Evolutionary conservation across 169 alveolate species (phyloP), one percentile per base, ranked within the genome.

Genomic region (Eimeria falciformis): DNA sequence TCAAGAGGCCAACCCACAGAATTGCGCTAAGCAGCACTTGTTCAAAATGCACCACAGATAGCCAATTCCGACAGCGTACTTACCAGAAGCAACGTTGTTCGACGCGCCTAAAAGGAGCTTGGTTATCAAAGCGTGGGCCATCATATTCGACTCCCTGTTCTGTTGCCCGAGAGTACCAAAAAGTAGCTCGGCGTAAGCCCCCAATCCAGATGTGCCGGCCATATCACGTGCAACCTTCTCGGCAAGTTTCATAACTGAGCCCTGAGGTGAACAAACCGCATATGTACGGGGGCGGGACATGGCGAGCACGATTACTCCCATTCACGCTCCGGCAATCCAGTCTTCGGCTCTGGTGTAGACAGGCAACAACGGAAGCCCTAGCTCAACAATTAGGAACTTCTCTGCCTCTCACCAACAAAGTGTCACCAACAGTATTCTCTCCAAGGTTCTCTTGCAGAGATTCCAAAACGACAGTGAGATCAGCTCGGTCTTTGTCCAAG

Each of bases 331-430:
- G 3, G 2, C 25, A 66, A 25, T 21, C 43, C 12, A 45, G 12
- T 25, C 25, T 53, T 53, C 65, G 25, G 17, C n/a, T 53, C 65
- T 3, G 65, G 25, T 53, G 65, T 53, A 17, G 65, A 17, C 0
- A 21, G n/a, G 3, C n/a, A 17, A 9, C 6, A n/a, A 62, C 5
- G 21, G 18, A n/a, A n/a, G 73, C 21, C 5, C 3, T 0, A n/a
- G 11, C 12, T 62, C 17, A 62, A 3, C 40, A n/a, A 1, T 5
- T 9, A 2, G 73, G 40, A 62, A 3, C 25, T 18, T n/a, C 14
- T 14, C 25, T 53, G 65, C 0, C n/a, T 27, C 87, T 78, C 27
- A 78, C 87, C 5, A 78, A 18, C 87, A 78, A 65, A 50, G 0
- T 21, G 25, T 46, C 87, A n/a, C 33, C 69, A 45, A 14, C 50